Base-by-base conservation (phyloP, 2,329 filamentous ascomycete genomes). In the Apiospora malaysiana region DNA sequence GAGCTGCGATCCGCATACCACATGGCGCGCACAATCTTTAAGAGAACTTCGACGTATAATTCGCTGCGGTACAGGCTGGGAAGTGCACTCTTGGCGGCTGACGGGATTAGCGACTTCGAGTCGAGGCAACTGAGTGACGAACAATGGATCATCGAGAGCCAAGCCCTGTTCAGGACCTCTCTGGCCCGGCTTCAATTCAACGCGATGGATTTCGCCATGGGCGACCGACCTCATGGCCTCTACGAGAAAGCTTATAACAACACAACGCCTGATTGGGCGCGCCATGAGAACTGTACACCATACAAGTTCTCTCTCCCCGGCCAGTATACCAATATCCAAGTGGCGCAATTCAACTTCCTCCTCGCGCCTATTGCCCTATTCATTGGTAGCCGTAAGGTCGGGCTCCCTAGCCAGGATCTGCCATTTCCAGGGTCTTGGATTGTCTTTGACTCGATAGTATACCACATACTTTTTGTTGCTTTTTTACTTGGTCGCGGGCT, bases 111-210 rank as follows among this genome's bases (percentile, higher is more conserved):
- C 16, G 68, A 69, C 51, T 66, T 49, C 5, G 51, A 65, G 23
- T 69, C 68, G 21, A 21, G n/a, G 4, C 68, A 69, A 2, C 42
- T 69, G 3, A 32, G 40, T 23, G 47, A 69, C 10, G 42, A 66
- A 8, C 68, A 69, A 51, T 69, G 68, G 68, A 42, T 69, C 16
- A 66, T 69, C 18, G 68, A 69, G 40, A 69, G 68, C 25, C 18
- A 69, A 18, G 68, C 51, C 2, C 5, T 69, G 40, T 69, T 69
- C 56, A 59, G 65, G 21, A 69, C 68, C 4, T 69, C 68, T 6
- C 23, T 69, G 10, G 49, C 68, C 14, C 68, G 68, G 4, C 42
- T 69, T 16, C 56, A 69, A 16, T 69, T 66, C 16, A 69, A 69
- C 4, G 25, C 46, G 21, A 8, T 59, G 42, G 68, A 69, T 23